A percentile compares a stretch with the other conserved stretches of the same genome.
Conservation (phyloP, 805 yeast genomes). For the Saccharomyces paradoxus region DNA sequence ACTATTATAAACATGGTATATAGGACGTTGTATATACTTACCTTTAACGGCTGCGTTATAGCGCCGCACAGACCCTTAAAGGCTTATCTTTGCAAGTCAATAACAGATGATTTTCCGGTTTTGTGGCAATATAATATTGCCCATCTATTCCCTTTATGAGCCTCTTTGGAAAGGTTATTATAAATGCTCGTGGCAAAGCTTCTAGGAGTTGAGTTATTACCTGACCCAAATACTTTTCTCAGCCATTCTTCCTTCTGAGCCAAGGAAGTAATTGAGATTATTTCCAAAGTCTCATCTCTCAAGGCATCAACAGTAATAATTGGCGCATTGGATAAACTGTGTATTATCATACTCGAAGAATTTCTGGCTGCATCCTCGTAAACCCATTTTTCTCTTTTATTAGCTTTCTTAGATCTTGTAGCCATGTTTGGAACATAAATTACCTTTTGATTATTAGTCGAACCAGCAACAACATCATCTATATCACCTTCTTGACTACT, state of each 20-base stretch:
- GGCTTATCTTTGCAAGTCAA: constrained; percentile 51
- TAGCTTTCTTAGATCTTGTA: constrained; percentile 66
- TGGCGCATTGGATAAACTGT: constrained; percentile 55
- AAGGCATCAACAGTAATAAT: constrained; percentile 68
- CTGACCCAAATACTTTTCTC: constrained; percentile 67
- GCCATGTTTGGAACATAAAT: constrained; percentile 71
- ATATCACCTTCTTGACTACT: constrained; percentile 24
- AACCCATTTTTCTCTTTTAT: constrained; percentile 69
- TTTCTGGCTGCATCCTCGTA: constrained; percentile 64
- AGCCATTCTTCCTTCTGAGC: constrained; percentile 68
- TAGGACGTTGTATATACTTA: background rate
- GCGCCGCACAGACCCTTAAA: background rate
- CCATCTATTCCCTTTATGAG: constrained; percentile 61
- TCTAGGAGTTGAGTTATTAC: constrained; percentile 70
- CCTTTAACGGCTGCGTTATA: background rate
- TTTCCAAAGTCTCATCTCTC: constrained; percentile 76
- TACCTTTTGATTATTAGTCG: constrained; percentile 41
- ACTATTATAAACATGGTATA: background rate
- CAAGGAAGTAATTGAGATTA: constrained; percentile 71
- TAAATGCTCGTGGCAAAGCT: constrained; percentile 72
- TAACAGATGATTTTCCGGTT: constrained; percentile 58
- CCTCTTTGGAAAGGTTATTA: constrained; percentile 65
- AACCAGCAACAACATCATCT: constrained; percentile 13
- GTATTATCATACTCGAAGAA: constrained; percentile 48
- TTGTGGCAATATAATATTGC: constrained; percentile 74